Conservation (phyloP, 768 basidiomycete genomes). For the Suillus occidentalis region DNA sequence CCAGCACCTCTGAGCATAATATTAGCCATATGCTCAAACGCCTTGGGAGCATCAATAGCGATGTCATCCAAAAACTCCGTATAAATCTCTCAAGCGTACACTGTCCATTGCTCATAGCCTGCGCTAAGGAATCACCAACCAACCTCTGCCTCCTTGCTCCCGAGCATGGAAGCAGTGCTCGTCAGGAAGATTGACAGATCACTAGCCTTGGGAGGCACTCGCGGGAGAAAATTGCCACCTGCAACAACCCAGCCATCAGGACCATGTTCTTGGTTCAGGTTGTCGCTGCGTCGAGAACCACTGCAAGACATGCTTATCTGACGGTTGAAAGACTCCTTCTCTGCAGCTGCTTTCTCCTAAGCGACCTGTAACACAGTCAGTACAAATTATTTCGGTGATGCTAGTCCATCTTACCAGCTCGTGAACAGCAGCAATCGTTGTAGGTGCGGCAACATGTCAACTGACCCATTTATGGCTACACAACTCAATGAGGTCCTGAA, state of each 20-base stretch:
- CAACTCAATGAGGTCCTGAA: no score
- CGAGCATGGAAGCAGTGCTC: constrained; percentile 65
- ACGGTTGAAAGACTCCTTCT: constrained; percentile 59
- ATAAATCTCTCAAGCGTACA: constrained; percentile 66
- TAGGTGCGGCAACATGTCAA: constrained; percentile 73
- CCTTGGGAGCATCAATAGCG: constrained; percentile 42
- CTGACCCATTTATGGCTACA: constrained; percentile 80
- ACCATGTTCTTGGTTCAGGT: no score
- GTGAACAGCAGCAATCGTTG: constrained; percentile 88
- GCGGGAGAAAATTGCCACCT: constrained; percentile 43
- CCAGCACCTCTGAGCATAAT: constrained; percentile 70
- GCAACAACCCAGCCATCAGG: constrained; percentile 84
- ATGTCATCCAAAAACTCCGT: constrained; percentile 86
- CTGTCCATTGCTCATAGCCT: constrained; percentile 58
- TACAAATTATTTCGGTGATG: constrained; percentile 5
- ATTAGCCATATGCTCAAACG: constrained; percentile 31
- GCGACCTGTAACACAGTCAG: constrained; percentile 54
- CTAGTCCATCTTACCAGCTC: constrained; percentile 47
- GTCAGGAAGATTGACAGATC: constrained; percentile 73
- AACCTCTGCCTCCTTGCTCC: constrained; percentile 79
- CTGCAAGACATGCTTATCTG: constrained; percentile 84
- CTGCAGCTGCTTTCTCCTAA: constrained; percentile 73
- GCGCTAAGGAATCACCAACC: constrained; percentile 71
- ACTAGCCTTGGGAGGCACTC: constrained; percentile 75
- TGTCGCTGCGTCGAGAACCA: constrained; percentile 62